Conservation (phyloP, 2,329 filamentous ascomycete species). For the Trematosphaeria pertusa region DNA sequence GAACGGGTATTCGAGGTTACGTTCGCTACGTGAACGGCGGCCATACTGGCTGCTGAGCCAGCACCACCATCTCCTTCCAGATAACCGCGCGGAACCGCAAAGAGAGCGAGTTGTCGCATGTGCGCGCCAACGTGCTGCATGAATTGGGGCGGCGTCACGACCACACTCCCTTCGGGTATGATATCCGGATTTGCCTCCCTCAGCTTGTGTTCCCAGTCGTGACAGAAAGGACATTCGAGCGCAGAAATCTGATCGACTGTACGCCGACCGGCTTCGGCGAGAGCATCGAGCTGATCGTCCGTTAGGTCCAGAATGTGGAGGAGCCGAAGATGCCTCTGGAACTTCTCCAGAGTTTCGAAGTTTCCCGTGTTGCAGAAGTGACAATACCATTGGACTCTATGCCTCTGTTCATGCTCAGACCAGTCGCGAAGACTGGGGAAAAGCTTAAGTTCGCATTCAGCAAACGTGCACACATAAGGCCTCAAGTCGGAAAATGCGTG, state of each 20-base stretch:
- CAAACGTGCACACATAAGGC: conserved; percentile 25
- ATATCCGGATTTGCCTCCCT: conserved; percentile 12
- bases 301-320: conserved; percentile 12
- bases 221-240: conserved; percentile 17
- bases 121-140: conserved; percentile 20
- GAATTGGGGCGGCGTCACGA: conserved; percentile 17
- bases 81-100: conserved; percentile 18
- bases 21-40: no score
- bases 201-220: conserved; percentile 13
- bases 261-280: conserved; percentile 9
- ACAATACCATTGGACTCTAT: conserved; percentile 25
- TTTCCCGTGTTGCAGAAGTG: conserved; percentile 15
- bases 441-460: conserved; percentile 25
- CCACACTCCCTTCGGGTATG: conserved; percentile 4
- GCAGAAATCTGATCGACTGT: conserved; percentile 10
- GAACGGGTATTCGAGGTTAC: no score
- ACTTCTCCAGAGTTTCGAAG: conserved; percentile 6
- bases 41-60: neutral
- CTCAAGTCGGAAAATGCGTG: conserved; percentile 20
- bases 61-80: conserved; percentile 10
- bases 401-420: conserved; percentile 27
- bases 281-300: conserved; percentile 14
- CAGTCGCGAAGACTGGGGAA: conserved; percentile 24
- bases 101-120: conserved; percentile 25
- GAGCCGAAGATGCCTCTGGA: conserved; percentile 17